phyloP scores from a whole-genome alignment of 257 asterid species.

The Nemophila menziesii region DNA sequence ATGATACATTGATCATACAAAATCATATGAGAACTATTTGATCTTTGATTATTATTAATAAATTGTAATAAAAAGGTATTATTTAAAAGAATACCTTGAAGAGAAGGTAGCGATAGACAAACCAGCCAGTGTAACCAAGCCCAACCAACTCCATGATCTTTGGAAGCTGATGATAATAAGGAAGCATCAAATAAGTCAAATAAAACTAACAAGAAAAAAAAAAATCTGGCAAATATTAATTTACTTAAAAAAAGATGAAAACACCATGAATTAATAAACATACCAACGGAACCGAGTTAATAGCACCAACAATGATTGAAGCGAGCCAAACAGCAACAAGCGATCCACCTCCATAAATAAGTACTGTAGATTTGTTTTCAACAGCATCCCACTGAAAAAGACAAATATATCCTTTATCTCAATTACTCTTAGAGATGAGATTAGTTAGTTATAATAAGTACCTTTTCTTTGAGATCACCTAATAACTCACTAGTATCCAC shows the following conservation, averaged over 20 bases:
- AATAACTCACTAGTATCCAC: constrained; percentile 56
- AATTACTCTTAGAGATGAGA: neutral
- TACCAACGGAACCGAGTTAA: constrained; percentile 93
- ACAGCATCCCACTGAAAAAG: constrained; percentile 77
- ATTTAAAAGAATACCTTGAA: constrained; percentile 63
- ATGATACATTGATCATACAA: neutral
- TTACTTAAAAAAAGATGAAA: neutral
- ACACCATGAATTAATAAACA: constrained; percentile 6
- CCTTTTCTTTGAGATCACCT: constrained; percentile 79
- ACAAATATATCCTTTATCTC: neutral
- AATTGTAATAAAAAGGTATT: neutral
- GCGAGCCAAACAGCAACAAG: constrained; percentile 76
- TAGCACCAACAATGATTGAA: constrained; percentile 62
- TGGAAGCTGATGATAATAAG: constrained; percentile 59
- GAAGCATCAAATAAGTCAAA: neutral
- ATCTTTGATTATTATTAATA: neutral
- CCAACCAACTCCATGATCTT: constrained; percentile 94
- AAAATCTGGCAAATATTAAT: neutral
- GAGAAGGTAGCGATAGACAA: constrained; percentile 94
- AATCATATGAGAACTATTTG: neutral
- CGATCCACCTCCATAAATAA: constrained; percentile 78
- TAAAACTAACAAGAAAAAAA: neutral
- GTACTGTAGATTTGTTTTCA: constrained; percentile 77
- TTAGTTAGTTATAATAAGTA: constrained; percentile 6
- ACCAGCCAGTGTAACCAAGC: constrained; percentile 98